A percentile compares a stretch with the other conserved stretches of the same genome.
These are phyloP conservation scores for Trametes hirsuta DNA, from an alignment of 1,284 basidiomycete species.

Conservation along the genomic window DNA sequence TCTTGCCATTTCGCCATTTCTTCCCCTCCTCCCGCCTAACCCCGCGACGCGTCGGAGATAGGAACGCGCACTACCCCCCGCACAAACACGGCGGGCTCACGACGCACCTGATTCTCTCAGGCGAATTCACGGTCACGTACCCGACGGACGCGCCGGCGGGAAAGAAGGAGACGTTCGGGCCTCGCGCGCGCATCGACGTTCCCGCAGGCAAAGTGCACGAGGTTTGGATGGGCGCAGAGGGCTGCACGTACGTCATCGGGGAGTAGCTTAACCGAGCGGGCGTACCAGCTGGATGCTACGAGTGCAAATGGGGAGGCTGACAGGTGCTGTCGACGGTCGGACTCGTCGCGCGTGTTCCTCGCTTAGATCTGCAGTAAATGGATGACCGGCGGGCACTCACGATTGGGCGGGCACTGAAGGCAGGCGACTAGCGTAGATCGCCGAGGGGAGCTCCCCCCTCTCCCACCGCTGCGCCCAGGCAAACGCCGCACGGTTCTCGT, in stretches of 20 bases:
- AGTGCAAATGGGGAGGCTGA: too few relatives aligned
- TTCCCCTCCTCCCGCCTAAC: not conserved
- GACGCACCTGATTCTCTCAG: constrained; percentile 37
- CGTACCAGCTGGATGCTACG: too few relatives aligned
- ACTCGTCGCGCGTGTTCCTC: too few relatives aligned
- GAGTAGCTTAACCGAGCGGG: constrained; percentile 12
- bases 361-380: not conserved
- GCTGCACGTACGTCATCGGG: constrained; percentile 39
- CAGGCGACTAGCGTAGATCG: constrained; percentile 6
- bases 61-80: constrained; percentile 35
- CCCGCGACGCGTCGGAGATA: constrained; percentile 4
- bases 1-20: not conserved
- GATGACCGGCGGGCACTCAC: not conserved
- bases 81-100: constrained; percentile 35
- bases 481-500: not conserved
- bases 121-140: constrained; percentile 35
- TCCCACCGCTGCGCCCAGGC: not conserved
- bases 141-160: constrained; percentile 28
- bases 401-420: not conserved
- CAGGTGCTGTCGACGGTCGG: too few relatives aligned
- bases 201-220: constrained; percentile 36
- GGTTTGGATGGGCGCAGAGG: constrained; percentile 38
- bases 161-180: constrained; percentile 35
- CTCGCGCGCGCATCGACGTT: constrained; percentile 38
- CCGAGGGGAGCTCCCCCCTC: not conserved